Evolutionary conservation across 768 basidiomycete genomes (phyloP).

Genomic region (Phaeolepiota aurea): DNA sequence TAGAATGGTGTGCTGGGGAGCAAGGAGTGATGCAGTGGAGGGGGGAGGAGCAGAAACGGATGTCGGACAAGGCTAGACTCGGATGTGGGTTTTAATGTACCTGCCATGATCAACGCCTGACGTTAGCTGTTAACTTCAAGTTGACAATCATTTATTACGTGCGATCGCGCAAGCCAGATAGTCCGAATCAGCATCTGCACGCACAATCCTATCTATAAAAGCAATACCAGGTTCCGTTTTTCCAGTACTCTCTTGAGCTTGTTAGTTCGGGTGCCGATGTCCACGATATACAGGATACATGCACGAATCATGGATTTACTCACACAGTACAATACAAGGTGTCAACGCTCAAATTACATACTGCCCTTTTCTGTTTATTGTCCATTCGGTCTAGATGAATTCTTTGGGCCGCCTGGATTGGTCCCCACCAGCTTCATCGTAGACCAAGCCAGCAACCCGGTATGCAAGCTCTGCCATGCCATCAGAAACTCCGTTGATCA

Average conservation of each 20-base stretch:
- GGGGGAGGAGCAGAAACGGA: not conserved
- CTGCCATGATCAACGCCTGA: too few relatives aligned
- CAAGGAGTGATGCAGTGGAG: not conserved
- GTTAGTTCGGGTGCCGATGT: too few relatives aligned
- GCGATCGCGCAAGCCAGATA: constrained; percentile 20
- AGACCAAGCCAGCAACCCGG: constrained; percentile 78
- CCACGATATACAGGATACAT: too few relatives aligned
- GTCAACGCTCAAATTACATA: not conserved
- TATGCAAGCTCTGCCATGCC: constrained; percentile 63
- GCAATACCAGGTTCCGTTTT: too few relatives aligned
- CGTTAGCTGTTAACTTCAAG: too few relatives aligned
- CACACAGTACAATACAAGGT: not conserved
- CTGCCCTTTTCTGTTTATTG: not conserved
- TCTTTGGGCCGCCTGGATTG: constrained; percentile 69
- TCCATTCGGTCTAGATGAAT: constrained; percentile 35
- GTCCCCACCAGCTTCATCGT: constrained; percentile 78
- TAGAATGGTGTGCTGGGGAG: not conserved
- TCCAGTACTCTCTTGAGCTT: too few relatives aligned
- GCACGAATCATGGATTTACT: not conserved
- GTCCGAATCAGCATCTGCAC: not conserved
- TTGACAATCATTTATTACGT: constrained; percentile 25
- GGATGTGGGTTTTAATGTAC: not conserved
- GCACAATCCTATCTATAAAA: too few relatives aligned
- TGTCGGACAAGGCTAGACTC: not conserved
- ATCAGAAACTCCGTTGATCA: too few relatives aligned